These are phyloP conservation scores for Botrytis paeoniae DNA, from an alignment of 2,329 filamentous ascomycete species.

Conservation along the genomic window DNA sequence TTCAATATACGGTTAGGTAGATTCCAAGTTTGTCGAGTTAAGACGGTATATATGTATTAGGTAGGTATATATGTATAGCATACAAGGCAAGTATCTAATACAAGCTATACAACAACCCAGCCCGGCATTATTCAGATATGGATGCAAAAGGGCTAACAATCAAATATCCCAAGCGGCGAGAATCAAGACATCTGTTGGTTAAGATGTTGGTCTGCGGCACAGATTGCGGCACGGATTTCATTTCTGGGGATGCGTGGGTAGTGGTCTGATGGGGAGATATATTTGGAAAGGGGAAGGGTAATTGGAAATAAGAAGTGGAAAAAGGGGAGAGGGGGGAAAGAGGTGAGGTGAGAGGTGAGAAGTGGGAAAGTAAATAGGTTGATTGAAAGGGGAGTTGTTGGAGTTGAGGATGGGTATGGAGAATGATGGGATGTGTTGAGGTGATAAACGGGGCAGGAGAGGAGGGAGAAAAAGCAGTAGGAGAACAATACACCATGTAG, in stretches of 20 bases:
- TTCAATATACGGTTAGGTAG: not conserved
- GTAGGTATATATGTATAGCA: not conserved
- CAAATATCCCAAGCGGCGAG: not conserved
- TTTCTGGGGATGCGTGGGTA: not conserved
- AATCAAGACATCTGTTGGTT: not conserved
- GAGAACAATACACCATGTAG: not conserved
- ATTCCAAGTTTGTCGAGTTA: not conserved
- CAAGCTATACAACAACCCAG: not conserved
- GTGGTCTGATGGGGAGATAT: not conserved
- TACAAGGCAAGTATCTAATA: not conserved
- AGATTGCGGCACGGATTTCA: not conserved
- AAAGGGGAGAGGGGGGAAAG: no score
- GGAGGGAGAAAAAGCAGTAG: not conserved
- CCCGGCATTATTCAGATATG: not conserved
- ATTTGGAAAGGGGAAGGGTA: not conserved
- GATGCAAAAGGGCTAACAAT: not conserved
- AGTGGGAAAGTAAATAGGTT: not conserved
- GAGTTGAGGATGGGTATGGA: not conserved
- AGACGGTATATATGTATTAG: not conserved
- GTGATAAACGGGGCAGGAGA: not conserved
- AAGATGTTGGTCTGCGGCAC: not conserved
- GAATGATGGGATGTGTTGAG: not conserved
- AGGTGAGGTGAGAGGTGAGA: no score
- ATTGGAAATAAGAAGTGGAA: no score
- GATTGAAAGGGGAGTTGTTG: not conserved